Percentiles rank a stretch among this genome's conserved stretches.
Evolutionary conservation across 768 basidiomycete genomes (phyloP).

Genomic region (Kondoa subrosea): DNA sequence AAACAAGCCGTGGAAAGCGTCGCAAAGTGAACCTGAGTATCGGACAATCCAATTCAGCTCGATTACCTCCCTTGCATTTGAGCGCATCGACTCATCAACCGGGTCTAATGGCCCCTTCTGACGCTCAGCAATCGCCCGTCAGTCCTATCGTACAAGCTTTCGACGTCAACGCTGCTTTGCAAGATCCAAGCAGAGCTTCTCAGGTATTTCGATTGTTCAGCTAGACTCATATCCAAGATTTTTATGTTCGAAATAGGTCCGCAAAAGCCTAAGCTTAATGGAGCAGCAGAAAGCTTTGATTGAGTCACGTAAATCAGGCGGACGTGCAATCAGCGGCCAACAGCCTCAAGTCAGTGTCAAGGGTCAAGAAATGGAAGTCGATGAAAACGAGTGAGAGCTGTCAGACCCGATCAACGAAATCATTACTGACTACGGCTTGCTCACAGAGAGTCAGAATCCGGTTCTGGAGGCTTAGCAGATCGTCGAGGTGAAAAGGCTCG

Average conservation of each 20-base stretch:
- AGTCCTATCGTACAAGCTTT: conserved; percentile 5
- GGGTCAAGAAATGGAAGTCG: background rate
- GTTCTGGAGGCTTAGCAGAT: background rate
- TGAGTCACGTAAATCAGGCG: background rate
- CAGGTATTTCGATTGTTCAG: background rate
- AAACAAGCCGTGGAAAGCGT: background rate
- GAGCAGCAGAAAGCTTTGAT: conserved; percentile 11
- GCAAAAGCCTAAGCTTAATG: conserved; percentile 7
- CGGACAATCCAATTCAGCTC: background rate
- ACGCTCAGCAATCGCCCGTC: background rate
- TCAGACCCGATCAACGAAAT: background rate
- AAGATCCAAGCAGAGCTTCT: conserved; percentile 3
- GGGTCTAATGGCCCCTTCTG: no score
- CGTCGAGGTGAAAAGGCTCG: conserved; percentile 6
- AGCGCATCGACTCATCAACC: background rate
- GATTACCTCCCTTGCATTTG: background rate
- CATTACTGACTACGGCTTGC: background rate
- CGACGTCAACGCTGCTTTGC: conserved; percentile 1
- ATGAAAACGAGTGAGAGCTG: background rate
- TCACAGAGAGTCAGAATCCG: background rate
- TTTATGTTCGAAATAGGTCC: background rate
- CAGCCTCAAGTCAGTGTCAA: background rate
- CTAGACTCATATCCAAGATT: background rate
- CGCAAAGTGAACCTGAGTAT: background rate
- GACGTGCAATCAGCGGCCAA: background rate